phyloP scores from a whole-genome alignment of 371 early-diverging fungal species.

The Paraphysoderma sedebokerense region DNA sequence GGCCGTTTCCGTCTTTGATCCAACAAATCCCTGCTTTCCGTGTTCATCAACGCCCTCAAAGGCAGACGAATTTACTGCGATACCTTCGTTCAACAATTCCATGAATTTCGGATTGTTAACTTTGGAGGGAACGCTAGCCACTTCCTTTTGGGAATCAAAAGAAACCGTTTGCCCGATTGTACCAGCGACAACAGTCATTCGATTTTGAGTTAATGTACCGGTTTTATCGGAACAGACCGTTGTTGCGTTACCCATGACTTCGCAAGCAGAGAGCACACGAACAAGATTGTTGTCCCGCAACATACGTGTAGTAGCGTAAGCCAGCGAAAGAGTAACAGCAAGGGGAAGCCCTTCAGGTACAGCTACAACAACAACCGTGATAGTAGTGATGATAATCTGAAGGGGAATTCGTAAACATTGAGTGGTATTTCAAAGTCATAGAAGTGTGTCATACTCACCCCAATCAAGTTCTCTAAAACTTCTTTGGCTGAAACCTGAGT shows the following conservation, averaged over 20 bases:
- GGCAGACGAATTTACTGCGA: conserved; percentile 67
- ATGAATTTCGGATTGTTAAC: background rate
- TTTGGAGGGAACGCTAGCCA: background rate
- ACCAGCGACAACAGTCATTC: conserved; percentile 69
- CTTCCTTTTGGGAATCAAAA: no score
- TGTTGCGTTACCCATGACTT: conserved; percentile 87
- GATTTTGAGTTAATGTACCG: conserved; percentile 74
- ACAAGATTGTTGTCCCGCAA: conserved; percentile 80
- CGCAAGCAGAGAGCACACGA: conserved; percentile 71
- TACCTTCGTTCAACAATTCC: conserved; percentile 35
- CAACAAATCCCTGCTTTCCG: conserved; percentile 19
- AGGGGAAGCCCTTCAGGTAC: conserved; percentile 69
- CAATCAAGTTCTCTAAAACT: conserved; percentile 20
- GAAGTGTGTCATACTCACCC: no score
- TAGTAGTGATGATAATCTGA: conserved; percentile 41
- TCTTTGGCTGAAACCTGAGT: conserved; percentile 9
- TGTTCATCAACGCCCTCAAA: conserved; percentile 41
- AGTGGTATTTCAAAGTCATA: background rate
- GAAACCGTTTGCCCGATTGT: conserved; percentile 29
- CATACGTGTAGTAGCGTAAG: conserved; percentile 69
- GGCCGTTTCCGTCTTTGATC: conserved; percentile 73
- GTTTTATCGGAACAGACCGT: conserved; percentile 84
- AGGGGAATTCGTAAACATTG: background rate
- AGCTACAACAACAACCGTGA: conserved; percentile 57
- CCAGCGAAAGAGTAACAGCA: conserved; percentile 52